Evolutionary conservation across 495 filamentous ascomycete genomes (phyloP).

Genomic region (Neurospora sp.): DNA sequence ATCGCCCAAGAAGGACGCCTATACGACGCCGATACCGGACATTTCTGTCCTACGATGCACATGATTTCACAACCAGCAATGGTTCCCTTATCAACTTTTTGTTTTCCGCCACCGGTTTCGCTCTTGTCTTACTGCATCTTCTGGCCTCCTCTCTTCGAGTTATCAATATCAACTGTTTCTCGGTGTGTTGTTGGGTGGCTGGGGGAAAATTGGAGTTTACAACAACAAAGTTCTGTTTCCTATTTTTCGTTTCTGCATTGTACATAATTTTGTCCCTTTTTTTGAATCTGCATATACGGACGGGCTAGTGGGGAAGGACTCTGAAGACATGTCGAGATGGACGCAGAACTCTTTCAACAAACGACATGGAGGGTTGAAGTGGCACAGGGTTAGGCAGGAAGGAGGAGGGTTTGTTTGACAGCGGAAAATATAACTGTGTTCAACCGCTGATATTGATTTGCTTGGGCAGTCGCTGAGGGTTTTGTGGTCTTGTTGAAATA

Average conservation of each 20-base stretch:
- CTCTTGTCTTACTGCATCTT: background rate
- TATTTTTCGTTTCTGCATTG: background rate
- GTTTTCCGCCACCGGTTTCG: background rate
- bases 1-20: background rate
- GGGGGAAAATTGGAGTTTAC: slow-evolving; percentile 1
- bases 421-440: background rate
- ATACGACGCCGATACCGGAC: background rate
- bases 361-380: background rate
- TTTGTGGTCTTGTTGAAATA: background rate
- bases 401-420: background rate
- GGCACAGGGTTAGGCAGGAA: background rate
- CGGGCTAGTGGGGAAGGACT: background rate
- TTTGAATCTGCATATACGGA: slow-evolving; percentile 5
- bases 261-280: slow-evolving; percentile 5
- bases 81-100: background rate
- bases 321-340: background rate
- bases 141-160: background rate
- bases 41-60: background rate
- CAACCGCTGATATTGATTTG: background rate
- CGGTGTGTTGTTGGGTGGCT: slow-evolving; percentile 3
- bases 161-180: background rate
- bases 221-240: background rate
- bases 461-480: background rate
- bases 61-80: background rate
- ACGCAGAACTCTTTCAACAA: background rate